These are phyloP conservation scores for Fusarium abutilonis DNA, from an alignment of 2,329 filamentous ascomycete species.

Conservation along the genomic window DNA sequence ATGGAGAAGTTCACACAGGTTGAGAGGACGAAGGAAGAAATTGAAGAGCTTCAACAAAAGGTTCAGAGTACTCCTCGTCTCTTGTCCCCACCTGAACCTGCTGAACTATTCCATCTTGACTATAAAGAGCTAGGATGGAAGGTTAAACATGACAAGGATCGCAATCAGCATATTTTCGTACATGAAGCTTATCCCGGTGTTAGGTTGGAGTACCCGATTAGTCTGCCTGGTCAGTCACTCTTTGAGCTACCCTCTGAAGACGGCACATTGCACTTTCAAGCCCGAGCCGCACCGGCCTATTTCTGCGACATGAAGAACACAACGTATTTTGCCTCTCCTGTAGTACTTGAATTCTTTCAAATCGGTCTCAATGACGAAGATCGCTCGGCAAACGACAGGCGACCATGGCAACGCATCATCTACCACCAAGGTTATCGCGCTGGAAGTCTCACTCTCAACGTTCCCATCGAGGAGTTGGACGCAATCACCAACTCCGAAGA, in stretches of 20 bases:
- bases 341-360: slow-evolving; percentile 12
- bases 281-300: neutral
- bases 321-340: neutral
- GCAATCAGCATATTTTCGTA: slow-evolving; percentile 12
- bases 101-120: slow-evolving; percentile 2
- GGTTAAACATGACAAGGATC: neutral
- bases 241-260: slow-evolving; percentile 4
- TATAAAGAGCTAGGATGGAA: slow-evolving; percentile 13
- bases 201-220: slow-evolving; percentile 10
- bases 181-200: slow-evolving; percentile 14
- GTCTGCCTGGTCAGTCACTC: slow-evolving; percentile 3
- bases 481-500: neutral
- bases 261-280: slow-evolving; percentile 4
- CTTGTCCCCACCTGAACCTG: neutral
- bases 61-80: neutral
- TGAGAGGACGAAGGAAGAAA: slow-evolving; percentile 13
- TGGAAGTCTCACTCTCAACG: slow-evolving; percentile 6
- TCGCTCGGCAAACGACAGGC: slow-evolving; percentile 7
- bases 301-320: slow-evolving; percentile 1
- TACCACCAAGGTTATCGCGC: slow-evolving; percentile 27
- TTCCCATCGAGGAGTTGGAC: slow-evolving; percentile 2
- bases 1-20: neutral
- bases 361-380: slow-evolving; percentile 22
- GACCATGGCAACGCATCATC: slow-evolving; percentile 18
- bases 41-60: neutral